Evolutionary conservation across 2,329 filamentous ascomycete species (phyloP), one percentile per base, ranked within the genome.

Genomic region (Exophiala alcalophila): DNA sequence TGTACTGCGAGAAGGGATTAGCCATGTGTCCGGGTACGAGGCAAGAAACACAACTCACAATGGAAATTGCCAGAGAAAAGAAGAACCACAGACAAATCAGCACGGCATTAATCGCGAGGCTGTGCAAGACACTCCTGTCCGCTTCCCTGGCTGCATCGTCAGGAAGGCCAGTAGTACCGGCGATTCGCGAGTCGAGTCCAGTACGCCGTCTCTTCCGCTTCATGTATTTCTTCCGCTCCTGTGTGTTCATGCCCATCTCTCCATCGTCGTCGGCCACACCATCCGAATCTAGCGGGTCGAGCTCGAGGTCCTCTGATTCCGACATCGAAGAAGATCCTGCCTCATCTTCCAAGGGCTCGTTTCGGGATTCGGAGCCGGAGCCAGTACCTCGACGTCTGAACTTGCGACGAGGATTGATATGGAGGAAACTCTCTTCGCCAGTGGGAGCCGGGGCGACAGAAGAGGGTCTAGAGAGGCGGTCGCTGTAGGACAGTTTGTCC

Each of bases 41-140:
- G n/a, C n/a, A n/a, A n/a, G n/a, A n/a, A n/a, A n/a, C n/a, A n/a
- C n/a, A n/a, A 72, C 84, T 70, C 75, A 91, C 86, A 57, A 96
- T 76, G 49, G 89, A 94, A 62, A 95, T 95, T 35, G 86, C 88
- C 53, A 97, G 77, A 12, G 90, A 96, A 66, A 97, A 97, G 26
- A 89, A 69, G 62, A 86, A 92, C 91, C 92, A 98, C 52, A 94
- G 66, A 16, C 78, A 76, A 53, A 97, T 95, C 53, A 98, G 70
- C n/a, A 76, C 59, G n/a, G 74, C 77, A 64, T 97, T 96, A 59
- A 90, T 70, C 44, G 83, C 62, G 41, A 90, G 69, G 44, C 74
- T 81, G 61, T 72, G 82, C 34, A 87, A 50, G 26, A 97, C 78
- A 57, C 76, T 81, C 61, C 81, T 77, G 66, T 92, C 84, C 5